Conservation (phyloP, 441 rosid genomes). For the Eugenia klotzschiana region DNA sequence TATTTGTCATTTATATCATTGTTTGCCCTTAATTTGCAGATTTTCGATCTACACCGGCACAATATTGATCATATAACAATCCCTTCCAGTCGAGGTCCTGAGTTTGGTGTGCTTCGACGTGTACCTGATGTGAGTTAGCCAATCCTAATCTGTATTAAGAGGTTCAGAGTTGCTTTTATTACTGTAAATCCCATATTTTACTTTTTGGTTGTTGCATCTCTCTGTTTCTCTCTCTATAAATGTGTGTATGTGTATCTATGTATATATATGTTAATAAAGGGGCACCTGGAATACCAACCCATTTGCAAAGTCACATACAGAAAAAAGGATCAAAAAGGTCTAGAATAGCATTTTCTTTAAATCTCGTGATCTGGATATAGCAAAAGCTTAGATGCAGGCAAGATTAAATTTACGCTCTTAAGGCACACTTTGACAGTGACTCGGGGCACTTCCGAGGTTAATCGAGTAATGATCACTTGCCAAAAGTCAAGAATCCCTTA, state of each 20-base stretch:
- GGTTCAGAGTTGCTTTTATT: neutral
- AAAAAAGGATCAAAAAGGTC: neutral
- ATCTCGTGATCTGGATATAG: neutral
- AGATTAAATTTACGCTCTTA: neutral
- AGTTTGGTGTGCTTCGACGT: conserved; percentile 77
- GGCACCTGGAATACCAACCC: neutral
- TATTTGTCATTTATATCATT: neutral
- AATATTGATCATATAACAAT: conserved; percentile 86
- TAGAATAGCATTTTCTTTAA: neutral
- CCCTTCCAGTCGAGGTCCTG: conserved; percentile 68
- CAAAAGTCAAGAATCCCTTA: neutral
- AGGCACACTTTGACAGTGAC: neutral
- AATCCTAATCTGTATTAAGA: neutral
- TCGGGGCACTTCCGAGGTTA: neutral
- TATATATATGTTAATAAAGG: neutral
- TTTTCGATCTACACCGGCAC: conserved; percentile 95
- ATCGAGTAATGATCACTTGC: neutral
- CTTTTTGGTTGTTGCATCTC: neutral
- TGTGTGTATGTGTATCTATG: neutral
- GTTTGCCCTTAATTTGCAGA: conserved; percentile 26
- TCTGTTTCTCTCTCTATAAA: neutral
- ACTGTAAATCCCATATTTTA: neutral
- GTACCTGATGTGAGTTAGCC: conserved; percentile 61
- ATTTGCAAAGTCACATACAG: neutral
- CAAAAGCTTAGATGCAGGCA: neutral